phyloP scores from a whole-genome alignment of 2,329 filamentous ascomycete genomes.

The Colletotrichum sp. region DNA sequence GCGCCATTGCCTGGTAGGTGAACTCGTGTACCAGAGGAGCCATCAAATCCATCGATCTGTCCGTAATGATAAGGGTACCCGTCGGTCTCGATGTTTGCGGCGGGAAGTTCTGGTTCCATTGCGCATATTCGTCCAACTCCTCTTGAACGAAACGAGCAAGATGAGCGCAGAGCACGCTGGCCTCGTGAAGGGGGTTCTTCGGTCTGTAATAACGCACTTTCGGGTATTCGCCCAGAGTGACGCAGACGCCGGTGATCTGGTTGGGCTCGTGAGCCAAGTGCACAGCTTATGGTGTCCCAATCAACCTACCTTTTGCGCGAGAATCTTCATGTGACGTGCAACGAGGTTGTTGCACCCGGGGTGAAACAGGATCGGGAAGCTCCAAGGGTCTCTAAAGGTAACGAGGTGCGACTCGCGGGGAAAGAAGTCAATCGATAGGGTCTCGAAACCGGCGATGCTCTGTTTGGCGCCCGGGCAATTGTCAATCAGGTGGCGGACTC shows the following conservation, averaged over 20 bases:
- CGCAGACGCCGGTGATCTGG: conserved; percentile 85
- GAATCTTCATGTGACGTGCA: conserved; percentile 78
- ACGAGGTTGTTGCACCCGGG: conserved; percentile 87
- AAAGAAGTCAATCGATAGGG: conserved; percentile 86
- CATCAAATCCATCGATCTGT: conserved; percentile 90
- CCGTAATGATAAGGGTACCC: conserved; percentile 84
- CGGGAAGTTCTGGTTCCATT: conserved; percentile 85
- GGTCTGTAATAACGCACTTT: conserved; percentile 91
- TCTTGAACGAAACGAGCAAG: conserved; percentile 91
- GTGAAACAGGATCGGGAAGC: conserved; percentile 92
- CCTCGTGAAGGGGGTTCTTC: conserved; percentile 78
- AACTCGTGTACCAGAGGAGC: conserved; percentile 93
- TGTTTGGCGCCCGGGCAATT: conserved; percentile 71
- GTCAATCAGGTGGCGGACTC: conserved; percentile 77
- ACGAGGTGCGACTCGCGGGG: conserved; percentile 90
- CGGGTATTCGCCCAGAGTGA: conserved; percentile 91
- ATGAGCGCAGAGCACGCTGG: conserved; percentile 84
- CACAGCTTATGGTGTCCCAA: background rate
- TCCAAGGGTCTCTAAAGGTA: conserved; percentile 94
- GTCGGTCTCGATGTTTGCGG: conserved; percentile 79
- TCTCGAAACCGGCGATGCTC: conserved; percentile 80
- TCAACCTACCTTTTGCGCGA: conserved; percentile 82
- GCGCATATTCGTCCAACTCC: conserved; percentile 87
- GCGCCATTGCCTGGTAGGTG: conserved; percentile 98
- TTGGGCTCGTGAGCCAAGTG: conserved; percentile 19